Percentiles rank a stretch among this genome's conserved stretches.
phyloP scores from a whole-genome alignment of 1,284 basidiomycete genomes.

The Rhodotorula sp. region DNA sequence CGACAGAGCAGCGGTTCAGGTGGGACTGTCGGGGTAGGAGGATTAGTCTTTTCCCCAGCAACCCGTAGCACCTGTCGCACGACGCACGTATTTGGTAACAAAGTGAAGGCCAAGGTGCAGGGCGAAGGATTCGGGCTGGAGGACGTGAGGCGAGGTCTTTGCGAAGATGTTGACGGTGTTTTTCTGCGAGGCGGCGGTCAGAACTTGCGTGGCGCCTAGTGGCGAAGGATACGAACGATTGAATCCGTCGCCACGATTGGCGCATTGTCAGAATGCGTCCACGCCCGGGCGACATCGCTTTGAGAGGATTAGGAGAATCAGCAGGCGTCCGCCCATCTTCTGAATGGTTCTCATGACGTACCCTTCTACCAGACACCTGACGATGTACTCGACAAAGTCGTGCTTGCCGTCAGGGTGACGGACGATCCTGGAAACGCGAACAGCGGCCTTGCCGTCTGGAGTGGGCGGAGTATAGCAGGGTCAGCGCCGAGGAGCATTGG shows the following conservation, averaged over 20 bases:
- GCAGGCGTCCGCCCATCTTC: too few relatives aligned
- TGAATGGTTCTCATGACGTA: constrained; percentile 45
- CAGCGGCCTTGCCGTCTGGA: constrained; percentile 73
- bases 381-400: constrained; percentile 72
- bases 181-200: neutral
- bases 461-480: constrained; percentile 10
- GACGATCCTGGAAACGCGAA: constrained; percentile 80
- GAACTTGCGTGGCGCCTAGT: constrained; percentile 57
- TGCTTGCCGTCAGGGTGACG: constrained; percentile 55
- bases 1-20: constrained; percentile 65
- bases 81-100: constrained; percentile 66
- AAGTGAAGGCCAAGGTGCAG: constrained; percentile 82
- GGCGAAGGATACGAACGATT: constrained; percentile 57
- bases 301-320: constrained; percentile 53
- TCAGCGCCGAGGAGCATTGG: constrained; percentile 22
- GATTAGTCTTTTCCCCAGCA: neutral
- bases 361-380: constrained; percentile 74
- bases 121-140: constrained; percentile 79
- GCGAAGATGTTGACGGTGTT: constrained; percentile 63
- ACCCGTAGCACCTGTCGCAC: neutral
- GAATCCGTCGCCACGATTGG: constrained; percentile 84
- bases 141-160: constrained; percentile 78
- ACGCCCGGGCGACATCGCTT: constrained; percentile 27
- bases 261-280: constrained; percentile 74
- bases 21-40: constrained; percentile 21